Evolutionary conservation across 371 early-diverging fungal genomes (phyloP).

Genomic region (Syncephalastrum racemosum): DNA sequence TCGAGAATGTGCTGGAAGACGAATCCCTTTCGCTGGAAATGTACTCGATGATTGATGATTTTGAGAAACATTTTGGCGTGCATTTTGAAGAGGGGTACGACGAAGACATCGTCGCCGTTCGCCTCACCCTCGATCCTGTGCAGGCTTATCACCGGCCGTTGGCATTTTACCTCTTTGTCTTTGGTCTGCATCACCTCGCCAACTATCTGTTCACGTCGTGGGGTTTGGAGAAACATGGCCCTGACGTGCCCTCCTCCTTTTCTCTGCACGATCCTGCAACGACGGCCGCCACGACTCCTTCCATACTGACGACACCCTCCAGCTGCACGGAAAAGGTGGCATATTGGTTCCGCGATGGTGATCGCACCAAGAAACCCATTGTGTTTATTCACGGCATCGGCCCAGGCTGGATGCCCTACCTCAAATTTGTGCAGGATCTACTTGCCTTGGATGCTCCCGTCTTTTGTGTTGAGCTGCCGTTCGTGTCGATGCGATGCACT

Average conservation of each 20-base stretch:
- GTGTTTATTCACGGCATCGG: conserved; percentile 78
- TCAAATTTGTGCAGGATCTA: conserved; percentile 46
- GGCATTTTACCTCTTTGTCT: conserved; percentile 52
- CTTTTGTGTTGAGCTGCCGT: conserved; percentile 68
- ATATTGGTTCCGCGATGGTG: conserved; percentile 52
- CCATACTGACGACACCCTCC: conserved; percentile 2
- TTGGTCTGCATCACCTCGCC: conserved; percentile 17
- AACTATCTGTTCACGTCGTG: conserved; percentile 25
- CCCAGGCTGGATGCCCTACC: conserved; percentile 62
- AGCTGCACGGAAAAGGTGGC: conserved; percentile 29
- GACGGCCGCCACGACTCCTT: background rate
- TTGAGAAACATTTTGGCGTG: conserved; percentile 44
- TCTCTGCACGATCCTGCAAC: conserved; percentile 12
- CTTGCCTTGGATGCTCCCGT: conserved; percentile 53
- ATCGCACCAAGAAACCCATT: conserved; percentile 55
- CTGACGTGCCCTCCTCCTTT: conserved; percentile 32
- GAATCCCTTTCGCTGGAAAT: conserved; percentile 34
- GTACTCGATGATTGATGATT: conserved; percentile 42
- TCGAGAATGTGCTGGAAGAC: conserved; percentile 45
- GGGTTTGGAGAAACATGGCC: conserved; percentile 36
- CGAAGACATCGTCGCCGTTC: conserved; percentile 53
- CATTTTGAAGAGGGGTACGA: conserved; percentile 56
- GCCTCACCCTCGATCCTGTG: conserved; percentile 64
- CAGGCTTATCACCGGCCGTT: conserved; percentile 69
- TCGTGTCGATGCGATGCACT: conserved; percentile 65